Base-by-base conservation (phyloP, 1,284 basidiomycete species). In the Pseudozyma sp. region DNA sequence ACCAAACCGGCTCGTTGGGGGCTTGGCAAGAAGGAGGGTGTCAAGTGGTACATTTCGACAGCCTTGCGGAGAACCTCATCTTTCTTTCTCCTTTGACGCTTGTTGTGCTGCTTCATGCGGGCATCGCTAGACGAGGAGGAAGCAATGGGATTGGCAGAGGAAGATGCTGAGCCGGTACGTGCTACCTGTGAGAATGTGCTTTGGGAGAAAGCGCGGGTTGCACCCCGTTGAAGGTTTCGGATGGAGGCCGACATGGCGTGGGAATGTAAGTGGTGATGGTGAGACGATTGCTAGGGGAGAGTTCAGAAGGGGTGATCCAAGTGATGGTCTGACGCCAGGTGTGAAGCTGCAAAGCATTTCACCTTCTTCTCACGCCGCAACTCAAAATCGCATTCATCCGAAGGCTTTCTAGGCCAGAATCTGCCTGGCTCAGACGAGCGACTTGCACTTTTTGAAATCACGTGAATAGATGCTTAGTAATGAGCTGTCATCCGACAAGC, bases 11-110 rank as follows among this genome's bases (percentile, higher is more conserved):
- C 55, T 45, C 47, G 44, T 43, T 59, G 51, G 9, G 74, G 70
- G n/a, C 59, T 66, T 12, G 82, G 82, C 52, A 78, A 77, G 62
- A 84, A 85, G 21, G 68, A 70, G 1, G 77, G 74, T 8, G 81
- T 71, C 36, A 82, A 58, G 55, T 85, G 83, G 62, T 84, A 85
- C 52, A 85, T 74, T 48, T 81, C 68, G 40, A 85, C 75, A 1
- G 83, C 83, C 21, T 69, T 65, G 49, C 82, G 74, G 25, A 84
- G 66, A 11, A 76, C 56, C 11, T 63, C 64, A 51, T 84, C 78
- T 42, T 74, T 76, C 50, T 61, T 59, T 10, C 52, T 36, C 66
- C 60, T 55, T 39, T 62, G 60, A 36, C 52, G 50, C 52, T 57
- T 75, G 45, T 49, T 51, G 61, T 62, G 54, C 57, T 48, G 50